Conservation (phyloP, 1,284 basidiomycete genomes). For the Apiotrichum mycotoxinovorans region DNA sequence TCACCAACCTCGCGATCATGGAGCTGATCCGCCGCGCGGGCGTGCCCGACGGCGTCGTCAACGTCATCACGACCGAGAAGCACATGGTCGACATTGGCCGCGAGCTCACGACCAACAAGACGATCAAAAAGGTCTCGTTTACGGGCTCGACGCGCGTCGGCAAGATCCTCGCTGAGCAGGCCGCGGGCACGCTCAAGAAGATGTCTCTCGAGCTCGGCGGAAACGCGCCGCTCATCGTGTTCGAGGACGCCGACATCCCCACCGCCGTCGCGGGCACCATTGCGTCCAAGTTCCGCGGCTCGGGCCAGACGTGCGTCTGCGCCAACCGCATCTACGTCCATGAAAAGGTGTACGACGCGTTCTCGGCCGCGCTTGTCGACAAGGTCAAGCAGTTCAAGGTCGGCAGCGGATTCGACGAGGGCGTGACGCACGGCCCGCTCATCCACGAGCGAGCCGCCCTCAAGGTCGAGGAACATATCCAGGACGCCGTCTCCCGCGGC, state of each 20-base stretch:
- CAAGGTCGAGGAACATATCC: conserved; percentile 83
- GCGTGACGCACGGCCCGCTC: conserved; percentile 86
- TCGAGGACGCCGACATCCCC: conserved; percentile 92
- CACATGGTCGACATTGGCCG: conserved; percentile 44
- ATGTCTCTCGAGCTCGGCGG: conserved; percentile 66
- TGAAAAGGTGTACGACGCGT: conserved; percentile 49
- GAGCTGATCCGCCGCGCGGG: conserved; percentile 79
- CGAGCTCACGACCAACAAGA: conserved; percentile 45
- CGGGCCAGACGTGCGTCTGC: conserved; percentile 73
- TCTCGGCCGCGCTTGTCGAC: conserved; percentile 40
- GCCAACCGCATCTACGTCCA: conserved; percentile 48
- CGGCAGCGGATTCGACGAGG: conserved; percentile 79
- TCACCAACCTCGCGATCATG: conserved; percentile 72
- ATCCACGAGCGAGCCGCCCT: conserved; percentile 81
- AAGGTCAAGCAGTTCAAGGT: conserved; percentile 82
- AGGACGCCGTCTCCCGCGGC: conserved; percentile 76
- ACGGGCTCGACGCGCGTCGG: conserved; percentile 88
- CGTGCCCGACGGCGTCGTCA: conserved; percentile 90
- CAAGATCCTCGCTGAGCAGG: conserved; percentile 79
- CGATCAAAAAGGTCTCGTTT: conserved; percentile 75
- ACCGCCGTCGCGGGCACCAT: conserved; percentile 90
- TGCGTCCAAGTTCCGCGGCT: conserved; percentile 83
- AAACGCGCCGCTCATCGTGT: conserved; percentile 59
- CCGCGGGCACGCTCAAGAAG: conserved; percentile 86
- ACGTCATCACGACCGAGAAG: conserved; percentile 67